These are phyloP conservation scores for Pyropia yezoensis DNA, from an alignment of 23 red algal genomes.

Conservation along the genomic window DNA sequence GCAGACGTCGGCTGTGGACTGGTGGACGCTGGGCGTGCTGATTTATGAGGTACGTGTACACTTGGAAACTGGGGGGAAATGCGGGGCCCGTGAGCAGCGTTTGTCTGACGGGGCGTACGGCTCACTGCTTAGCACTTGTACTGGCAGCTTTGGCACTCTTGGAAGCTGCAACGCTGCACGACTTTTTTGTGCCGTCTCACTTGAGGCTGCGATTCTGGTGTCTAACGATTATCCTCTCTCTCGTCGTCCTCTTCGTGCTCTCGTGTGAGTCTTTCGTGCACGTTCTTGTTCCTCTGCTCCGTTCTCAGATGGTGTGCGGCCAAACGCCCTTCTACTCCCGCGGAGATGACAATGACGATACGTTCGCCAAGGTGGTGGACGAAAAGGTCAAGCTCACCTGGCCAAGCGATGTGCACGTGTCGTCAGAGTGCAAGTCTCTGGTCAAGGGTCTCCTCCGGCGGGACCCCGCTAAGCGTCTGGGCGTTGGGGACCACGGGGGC, in stretches of 20 bases:
- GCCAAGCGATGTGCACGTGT: slow-evolving; percentile 18
- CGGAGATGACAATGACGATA: slow-evolving; percentile 23
- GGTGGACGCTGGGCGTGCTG: slow-evolving; percentile 70
- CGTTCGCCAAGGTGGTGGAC: slow-evolving; percentile 36
- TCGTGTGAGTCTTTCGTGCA: too few species aligned
- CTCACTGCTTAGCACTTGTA: too few species aligned
- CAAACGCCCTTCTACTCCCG: slow-evolving; percentile 37
- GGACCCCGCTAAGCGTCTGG: slow-evolving; percentile 27
- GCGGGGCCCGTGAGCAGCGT: too few species aligned
- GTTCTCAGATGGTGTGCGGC: slow-evolving; percentile 22
- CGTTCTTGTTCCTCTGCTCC: too few species aligned
- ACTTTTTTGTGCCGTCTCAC: too few species aligned
- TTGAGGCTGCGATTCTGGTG: too few species aligned
- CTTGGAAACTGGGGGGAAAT: too few species aligned
- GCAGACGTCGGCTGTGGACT: slow-evolving; percentile 54
- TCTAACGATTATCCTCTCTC: too few species aligned
- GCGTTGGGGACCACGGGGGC: slow-evolving; percentile 58
- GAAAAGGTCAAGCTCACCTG: neutral
- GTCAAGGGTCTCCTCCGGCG: slow-evolving; percentile 46
- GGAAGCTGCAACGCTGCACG: too few species aligned
- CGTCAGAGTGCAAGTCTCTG: slow-evolving; percentile 31
- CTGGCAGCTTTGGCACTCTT: too few species aligned
- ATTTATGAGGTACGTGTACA: slow-evolving; percentile 15
- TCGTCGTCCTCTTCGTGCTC: too few species aligned
- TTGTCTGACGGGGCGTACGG: too few species aligned